Conservation (phyloP, 768 basidiomycete genomes). For the Punctularia strigosozonata region DNA sequence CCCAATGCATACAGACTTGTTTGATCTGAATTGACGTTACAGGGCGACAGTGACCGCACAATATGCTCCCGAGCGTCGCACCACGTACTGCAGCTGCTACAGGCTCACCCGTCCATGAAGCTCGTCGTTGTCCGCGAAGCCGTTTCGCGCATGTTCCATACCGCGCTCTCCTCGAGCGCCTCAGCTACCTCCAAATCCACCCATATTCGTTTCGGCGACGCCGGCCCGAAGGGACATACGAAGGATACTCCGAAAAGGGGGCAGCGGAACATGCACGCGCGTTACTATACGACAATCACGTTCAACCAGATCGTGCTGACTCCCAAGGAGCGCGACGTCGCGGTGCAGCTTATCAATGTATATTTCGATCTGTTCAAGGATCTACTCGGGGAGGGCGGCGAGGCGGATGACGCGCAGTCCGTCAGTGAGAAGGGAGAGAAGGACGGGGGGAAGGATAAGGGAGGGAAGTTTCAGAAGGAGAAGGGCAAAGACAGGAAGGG, state of each 20-base stretch:
- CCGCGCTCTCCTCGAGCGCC: conserved; percentile 13
- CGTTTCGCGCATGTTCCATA: conserved; percentile 59
- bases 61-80: conserved; percentile 87
- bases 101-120: conserved; percentile 92
- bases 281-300: conserved; percentile 89
- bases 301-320: conserved; percentile 85
- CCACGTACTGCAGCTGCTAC: conserved; percentile 79
- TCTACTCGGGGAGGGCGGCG: conserved; percentile 53
- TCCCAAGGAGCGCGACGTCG: conserved; percentile 47
- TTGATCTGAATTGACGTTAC: background rate
- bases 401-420: conserved; percentile 19
- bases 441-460: conserved; percentile 22
- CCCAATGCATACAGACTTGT: background rate
- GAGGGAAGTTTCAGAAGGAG: conserved; percentile 10
- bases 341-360: conserved; percentile 69
- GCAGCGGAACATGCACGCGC: conserved; percentile 54
- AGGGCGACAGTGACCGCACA: conserved; percentile 86
- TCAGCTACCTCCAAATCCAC: conserved; percentile 17
- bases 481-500: conserved; percentile 13
- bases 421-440: conserved; percentile 23
- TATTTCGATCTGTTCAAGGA: conserved; percentile 95
- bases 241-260: conserved; percentile 6
- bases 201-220: conserved; percentile 43
- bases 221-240: conserved; percentile 16
- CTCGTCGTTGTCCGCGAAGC: conserved; percentile 80